Base-by-base conservation (phyloP, 2,329 filamentous ascomycete genomes). In the Exophiala aquamarina region DNA sequence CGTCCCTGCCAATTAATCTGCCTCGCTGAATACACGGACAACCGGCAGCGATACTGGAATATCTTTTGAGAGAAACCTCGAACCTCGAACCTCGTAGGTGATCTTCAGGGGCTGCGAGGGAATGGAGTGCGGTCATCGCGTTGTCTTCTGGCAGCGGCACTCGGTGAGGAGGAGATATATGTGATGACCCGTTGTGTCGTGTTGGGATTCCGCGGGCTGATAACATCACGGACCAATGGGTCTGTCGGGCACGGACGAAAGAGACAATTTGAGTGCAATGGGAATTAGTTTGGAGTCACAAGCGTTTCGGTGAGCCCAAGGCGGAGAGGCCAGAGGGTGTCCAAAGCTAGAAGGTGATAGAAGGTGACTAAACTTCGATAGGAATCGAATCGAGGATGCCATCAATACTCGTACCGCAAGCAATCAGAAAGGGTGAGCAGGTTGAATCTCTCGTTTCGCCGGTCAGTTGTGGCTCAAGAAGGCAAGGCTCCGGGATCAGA, bases 171-270 rank as follows among this genome's bases (percentile, higher is more conserved):
- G 10, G 71, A 77, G 51, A 76, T 77, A 60, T 75, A 18, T 74
- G 75, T 50, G 72, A 76, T 44, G 72, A 76, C 53, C 70, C 71
- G 1, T 73, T 67, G 59, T 67, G 59, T 72, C 69, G 50, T 76
- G 72, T 53, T 76, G 71, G 54, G 72, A 77, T 57, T 75, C 70
- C 0, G 59, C 72, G 41, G 75, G 59, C 72, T 41, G 75, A 73
- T 50, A 77, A 76, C 56, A 76, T 77, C 48, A 72, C 72, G 2
- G 72, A 73, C 6, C 71, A 77, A 55, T 77, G 73, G 23, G 23
- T 26, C 6, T 6, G 23, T 26, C 11, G 23, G 23, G n/a, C n/a
- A n/a, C n/a, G n/a, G n/a, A n/a, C n/a, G n/a, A n/a, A n/a, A n/a
- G n/a, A n/a, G n/a, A n/a, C n/a, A n/a, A n/a, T n/a, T n/a, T n/a